Percentiles rank a stretch among this genome's conserved stretches.
phyloP scores from a whole-genome alignment of 2,329 filamentous ascomycete genomes.

The Coniochaeta sp. region DNA sequence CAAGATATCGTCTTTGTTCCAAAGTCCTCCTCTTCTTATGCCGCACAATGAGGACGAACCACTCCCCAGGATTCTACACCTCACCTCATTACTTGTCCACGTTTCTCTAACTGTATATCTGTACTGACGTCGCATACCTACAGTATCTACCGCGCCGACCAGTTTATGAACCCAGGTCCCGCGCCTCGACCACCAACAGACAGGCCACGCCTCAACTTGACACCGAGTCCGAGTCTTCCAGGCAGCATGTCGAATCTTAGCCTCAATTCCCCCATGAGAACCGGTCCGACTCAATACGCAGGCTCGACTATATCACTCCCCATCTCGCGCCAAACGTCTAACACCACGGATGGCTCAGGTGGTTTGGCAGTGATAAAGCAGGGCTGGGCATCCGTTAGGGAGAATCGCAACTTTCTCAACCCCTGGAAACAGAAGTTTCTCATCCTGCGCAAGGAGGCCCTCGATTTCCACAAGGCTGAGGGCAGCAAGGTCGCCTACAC shows the following conservation, averaged over 20 bases:
- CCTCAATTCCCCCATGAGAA: constrained; percentile 59
- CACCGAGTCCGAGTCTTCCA: constrained; percentile 66
- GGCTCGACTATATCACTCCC: constrained; percentile 68
- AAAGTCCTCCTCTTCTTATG: too few relatives aligned
- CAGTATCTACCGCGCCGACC: constrained; percentile 52
- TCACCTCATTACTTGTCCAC: too few relatives aligned
- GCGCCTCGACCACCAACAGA: constrained; percentile 85
- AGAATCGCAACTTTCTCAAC: constrained; percentile 79
- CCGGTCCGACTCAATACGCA: constrained; percentile 44
- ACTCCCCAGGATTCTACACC: too few relatives aligned
- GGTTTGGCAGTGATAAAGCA: constrained; percentile 73
- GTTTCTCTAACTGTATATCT: not conserved
- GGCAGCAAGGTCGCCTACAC: constrained; percentile 82
- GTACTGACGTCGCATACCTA: not conserved
- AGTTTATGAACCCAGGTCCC: constrained; percentile 96
- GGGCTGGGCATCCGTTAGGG: constrained; percentile 80
- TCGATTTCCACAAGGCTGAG: constrained; percentile 92
- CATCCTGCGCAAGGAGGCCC: constrained; percentile 82
- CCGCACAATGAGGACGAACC: too few relatives aligned
- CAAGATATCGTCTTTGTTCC: not conserved
- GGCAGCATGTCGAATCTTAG: constrained; percentile 76
- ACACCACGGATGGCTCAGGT: constrained; percentile 56
- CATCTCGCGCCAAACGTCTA: constrained; percentile 54
- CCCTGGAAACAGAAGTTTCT: constrained; percentile 88
- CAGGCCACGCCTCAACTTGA: constrained; percentile 73